phyloP scores from a whole-genome alignment of 768 basidiomycete genomes.

The Pleurotus platypus region DNA sequence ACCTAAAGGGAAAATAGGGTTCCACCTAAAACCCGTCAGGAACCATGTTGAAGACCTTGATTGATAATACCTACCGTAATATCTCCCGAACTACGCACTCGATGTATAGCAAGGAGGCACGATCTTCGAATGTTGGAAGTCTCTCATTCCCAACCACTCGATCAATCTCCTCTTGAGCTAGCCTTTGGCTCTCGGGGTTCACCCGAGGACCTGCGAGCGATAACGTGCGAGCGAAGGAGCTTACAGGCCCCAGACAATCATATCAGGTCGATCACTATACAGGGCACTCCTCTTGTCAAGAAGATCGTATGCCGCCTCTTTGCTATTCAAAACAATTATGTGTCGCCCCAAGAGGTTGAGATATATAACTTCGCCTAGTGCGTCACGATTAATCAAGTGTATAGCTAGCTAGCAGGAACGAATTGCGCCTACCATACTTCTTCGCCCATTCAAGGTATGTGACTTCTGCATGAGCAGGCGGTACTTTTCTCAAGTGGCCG shows the following conservation, averaged over 20 bases:
- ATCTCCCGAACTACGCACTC: slow-evolving; percentile 17
- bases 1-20: slow-evolving; percentile 14
- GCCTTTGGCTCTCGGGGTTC: slow-evolving; percentile 5
- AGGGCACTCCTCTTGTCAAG: slow-evolving; percentile 50
- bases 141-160: slow-evolving; percentile 11
- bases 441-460: slow-evolving; percentile 37
- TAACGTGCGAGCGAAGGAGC: slow-evolving; percentile 15
- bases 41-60: neutral
- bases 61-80: slow-evolving; percentile 11
- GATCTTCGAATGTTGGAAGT: slow-evolving; percentile 15
- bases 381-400: neutral
- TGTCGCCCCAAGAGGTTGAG: slow-evolving; percentile 38
- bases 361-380: slow-evolving; percentile 40
- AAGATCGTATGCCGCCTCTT: slow-evolving; percentile 39
- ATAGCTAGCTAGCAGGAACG: neutral
- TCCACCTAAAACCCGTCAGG: slow-evolving; percentile 8
- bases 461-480: slow-evolving; percentile 30
- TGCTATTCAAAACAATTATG: slow-evolving; percentile 46
- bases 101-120: slow-evolving; percentile 11
- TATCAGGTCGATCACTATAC: slow-evolving; percentile 48
- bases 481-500: slow-evolving; percentile 46
- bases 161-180: slow-evolving; percentile 14
- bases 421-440: slow-evolving; percentile 36
- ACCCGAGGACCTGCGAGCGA: neutral
- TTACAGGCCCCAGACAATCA: slow-evolving; percentile 45